These are phyloP conservation scores for Kockiozyma suomiensis DNA, from an alignment of 805 yeast genomes.

Conservation along the genomic window DNA sequence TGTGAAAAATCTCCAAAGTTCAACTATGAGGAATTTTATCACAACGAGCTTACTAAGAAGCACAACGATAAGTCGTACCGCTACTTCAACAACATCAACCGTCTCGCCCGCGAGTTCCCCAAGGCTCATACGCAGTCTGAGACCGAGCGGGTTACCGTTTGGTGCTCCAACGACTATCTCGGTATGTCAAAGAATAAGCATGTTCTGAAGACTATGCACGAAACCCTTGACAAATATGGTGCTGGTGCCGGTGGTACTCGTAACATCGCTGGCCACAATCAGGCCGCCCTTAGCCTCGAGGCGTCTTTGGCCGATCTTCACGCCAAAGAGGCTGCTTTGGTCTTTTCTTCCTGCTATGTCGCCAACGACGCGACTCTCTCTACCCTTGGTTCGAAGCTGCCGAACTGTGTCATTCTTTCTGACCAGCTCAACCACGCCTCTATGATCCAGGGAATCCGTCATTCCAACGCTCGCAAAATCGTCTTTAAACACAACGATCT, in stretches of 20 bases:
- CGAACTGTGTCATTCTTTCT: conserved; percentile 85
- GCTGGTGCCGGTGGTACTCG: conserved; percentile 99
- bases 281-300: conserved; percentile 85
- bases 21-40: conserved; percentile 73
- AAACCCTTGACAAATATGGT: conserved; percentile 84
- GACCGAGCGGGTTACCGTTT: conserved; percentile 87
- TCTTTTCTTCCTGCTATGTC: conserved; percentile 92
- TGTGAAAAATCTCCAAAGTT: conserved; percentile 42
- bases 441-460: conserved; percentile 93
- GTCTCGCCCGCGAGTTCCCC: conserved; percentile 93
- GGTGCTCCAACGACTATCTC: conserved; percentile 98
- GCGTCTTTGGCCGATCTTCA: conserved; percentile 85
- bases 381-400: conserved; percentile 85
- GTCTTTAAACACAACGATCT: conserved; percentile 90
- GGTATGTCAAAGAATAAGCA: conserved; percentile 87
- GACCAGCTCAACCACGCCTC: conserved; percentile 96
- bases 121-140: conserved; percentile 73
- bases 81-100: conserved; percentile 94
- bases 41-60: conserved; percentile 68
- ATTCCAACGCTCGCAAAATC: conserved; percentile 85
- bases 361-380: conserved; percentile 96
- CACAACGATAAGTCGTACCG: conserved; percentile 90
- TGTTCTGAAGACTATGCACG: conserved; percentile 75
- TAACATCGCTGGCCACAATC: conserved; percentile 97
- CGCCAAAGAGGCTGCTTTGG: conserved; percentile 92